phyloP scores from a whole-genome alignment of 1,139 yeast species.

The Yamadazyma kanchanaburiensis region DNA sequence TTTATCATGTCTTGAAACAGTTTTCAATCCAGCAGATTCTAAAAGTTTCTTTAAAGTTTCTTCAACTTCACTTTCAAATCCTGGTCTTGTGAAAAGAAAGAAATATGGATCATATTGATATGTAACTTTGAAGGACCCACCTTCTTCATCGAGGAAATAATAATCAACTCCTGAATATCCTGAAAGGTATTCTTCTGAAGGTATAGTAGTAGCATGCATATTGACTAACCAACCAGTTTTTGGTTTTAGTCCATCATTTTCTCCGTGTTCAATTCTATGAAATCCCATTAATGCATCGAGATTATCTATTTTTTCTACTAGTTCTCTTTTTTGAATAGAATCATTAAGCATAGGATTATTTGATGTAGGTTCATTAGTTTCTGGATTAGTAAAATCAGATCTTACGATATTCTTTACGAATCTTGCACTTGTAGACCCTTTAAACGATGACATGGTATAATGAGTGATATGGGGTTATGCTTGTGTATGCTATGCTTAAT shows the following conservation, averaged over 20 bases:
- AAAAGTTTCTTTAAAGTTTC: constrained; percentile 71
- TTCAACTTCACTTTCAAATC: constrained; percentile 78
- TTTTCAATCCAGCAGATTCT: constrained; percentile 57
- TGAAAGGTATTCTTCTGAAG: constrained; percentile 50
- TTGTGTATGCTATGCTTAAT: neutral
- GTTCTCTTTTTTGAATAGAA: constrained; percentile 37
- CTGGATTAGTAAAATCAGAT: constrained; percentile 10
- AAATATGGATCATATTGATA: constrained; percentile 86
- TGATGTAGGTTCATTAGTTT: constrained; percentile 17
- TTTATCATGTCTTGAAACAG: constrained; percentile 52
- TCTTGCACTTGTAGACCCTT: constrained; percentile 55
- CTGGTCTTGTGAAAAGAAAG: constrained; percentile 63
- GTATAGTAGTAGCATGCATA: constrained; percentile 72
- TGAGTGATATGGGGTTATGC: neutral
- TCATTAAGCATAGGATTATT: constrained; percentile 43
- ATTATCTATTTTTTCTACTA: constrained; percentile 53
- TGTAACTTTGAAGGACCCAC: constrained; percentile 90
- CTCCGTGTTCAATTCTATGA: constrained; percentile 68
- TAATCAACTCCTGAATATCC: constrained; percentile 90
- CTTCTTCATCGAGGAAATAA: constrained; percentile 95
- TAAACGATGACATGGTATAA: constrained; percentile 15
- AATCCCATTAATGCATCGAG: constrained; percentile 84
- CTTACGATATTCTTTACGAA: constrained; percentile 42
- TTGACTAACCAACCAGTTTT: constrained; percentile 86
- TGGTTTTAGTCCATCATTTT: constrained; percentile 44